Percentiles rank a stretch among this genome's conserved stretches.
These are phyloP conservation scores for Penicillium waksmanii DNA, from an alignment of 495 filamentous ascomycete species.

Conservation along the genomic window DNA sequence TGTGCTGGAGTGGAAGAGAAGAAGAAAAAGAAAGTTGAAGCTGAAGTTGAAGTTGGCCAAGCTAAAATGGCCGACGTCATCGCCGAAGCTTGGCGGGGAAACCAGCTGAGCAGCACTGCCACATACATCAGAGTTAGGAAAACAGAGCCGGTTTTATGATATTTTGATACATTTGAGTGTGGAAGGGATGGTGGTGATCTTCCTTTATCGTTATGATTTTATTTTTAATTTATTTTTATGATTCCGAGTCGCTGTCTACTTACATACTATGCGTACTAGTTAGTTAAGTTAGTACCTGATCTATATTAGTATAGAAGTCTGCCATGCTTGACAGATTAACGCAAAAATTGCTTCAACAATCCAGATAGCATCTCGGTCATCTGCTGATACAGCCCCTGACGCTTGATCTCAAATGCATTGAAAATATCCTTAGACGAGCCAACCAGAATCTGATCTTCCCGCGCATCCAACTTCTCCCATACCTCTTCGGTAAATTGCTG, in stretches of 20 bases:
- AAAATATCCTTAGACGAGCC: slow-evolving; percentile 40
- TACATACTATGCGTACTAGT: no score
- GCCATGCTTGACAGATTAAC: slow-evolving; percentile 5
- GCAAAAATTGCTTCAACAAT: slow-evolving; percentile 33
- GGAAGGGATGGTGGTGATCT: no score
- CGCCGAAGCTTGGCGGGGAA: slow-evolving; percentile 15
- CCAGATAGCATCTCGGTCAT: slow-evolving; percentile 40
- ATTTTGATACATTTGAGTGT: no score
- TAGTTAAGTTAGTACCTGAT: no score
- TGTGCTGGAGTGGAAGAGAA: slow-evolving; percentile 12
- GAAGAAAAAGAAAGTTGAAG: slow-evolving; percentile 4
- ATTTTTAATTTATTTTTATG: no score
- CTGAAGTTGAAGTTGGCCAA: neutral
- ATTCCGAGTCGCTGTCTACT: no score
- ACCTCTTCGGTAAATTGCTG: slow-evolving; percentile 63
- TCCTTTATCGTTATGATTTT: no score
- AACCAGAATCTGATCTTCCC: slow-evolving; percentile 53
- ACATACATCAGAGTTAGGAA: no score
- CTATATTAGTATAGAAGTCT: no score
- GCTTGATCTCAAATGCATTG: slow-evolving; percentile 42
- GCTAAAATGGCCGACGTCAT: slow-evolving; percentile 22
- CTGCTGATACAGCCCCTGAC: slow-evolving; percentile 40
- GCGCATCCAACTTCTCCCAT: slow-evolving; percentile 54
- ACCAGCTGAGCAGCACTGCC: neutral
- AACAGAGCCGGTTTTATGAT: no score